Base-by-base conservation (phyloP, 2,329 filamentous ascomycete genomes). In the Nigrospora osmanthi region DNA sequence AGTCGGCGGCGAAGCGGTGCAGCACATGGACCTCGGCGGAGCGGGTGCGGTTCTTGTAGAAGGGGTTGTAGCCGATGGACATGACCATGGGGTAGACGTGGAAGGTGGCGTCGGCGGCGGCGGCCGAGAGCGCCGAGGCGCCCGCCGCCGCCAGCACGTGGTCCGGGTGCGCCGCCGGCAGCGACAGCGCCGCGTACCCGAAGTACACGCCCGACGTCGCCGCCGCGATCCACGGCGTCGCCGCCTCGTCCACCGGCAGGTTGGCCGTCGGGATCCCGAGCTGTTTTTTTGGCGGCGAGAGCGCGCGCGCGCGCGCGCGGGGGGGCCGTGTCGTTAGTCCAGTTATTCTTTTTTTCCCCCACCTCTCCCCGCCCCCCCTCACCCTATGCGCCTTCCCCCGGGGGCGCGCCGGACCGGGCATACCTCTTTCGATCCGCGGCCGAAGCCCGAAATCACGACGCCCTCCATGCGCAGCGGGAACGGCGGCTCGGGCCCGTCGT, bases 211-310 rank as follows among this genome's bases (percentile, higher is more conserved):
- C 93, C 1, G 83, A 87, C 47, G 79, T 72, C 44, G 87, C 73
- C 53, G 76, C 70, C 32, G 67, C 63, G 60, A 84, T 81, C 80
- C 80, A 84, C 11, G 76, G 70, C 31, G 73, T 67, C 7, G 73
- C 64, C 56, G 79, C 58, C 44, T 75, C 73, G 64, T 85, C 83
- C 42, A 91, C 84, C 56, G 81, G 81, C 38, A 97, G 81, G 72
- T 97, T 98, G 61, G 93, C 93, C 2, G 93, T 97, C 3, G 93
- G 93, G 62, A 97, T 96, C 55, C 91, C 91, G 61, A 97, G 87
- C 83, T 94, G 43, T 34, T 37, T 15, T 17, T 19, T 9, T n/a
- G 23, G 51, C 44, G 42, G 37, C 17, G 40, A 33, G 4, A 4
- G 4, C 4, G 19, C 19, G 4, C 19, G 19, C 19, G 4, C 19